Conservation (phyloP, 345 rosid genomes). For the Melastoma malabathricum region DNA sequence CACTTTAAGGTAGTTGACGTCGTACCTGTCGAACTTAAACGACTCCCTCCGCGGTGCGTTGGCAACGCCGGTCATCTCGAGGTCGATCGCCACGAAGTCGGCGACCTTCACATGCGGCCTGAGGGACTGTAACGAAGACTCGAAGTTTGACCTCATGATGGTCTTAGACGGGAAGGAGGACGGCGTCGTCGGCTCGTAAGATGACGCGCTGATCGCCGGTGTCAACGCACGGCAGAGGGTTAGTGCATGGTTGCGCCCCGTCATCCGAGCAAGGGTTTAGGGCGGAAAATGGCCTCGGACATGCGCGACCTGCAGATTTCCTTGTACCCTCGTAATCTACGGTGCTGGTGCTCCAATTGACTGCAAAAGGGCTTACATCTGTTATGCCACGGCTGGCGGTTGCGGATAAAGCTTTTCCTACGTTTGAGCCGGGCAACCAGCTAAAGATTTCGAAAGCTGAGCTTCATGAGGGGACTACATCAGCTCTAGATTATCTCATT, state of each 20-base stretch:
- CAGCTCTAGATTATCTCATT: too few species aligned
- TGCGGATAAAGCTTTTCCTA: too few species aligned
- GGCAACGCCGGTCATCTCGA: conserved; percentile 86
- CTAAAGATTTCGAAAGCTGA: too few species aligned
- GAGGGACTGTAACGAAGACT: conserved; percentile 40
- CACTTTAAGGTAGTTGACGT: conserved; percentile 67
- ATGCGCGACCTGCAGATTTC: too few species aligned
- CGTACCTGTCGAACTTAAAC: conserved; percentile 65
- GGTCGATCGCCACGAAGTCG: conserved; percentile 85
- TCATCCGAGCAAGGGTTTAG: too few species aligned
- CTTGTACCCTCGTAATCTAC: too few species aligned
- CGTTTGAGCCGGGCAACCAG: too few species aligned
- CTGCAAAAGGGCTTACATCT: too few species aligned
- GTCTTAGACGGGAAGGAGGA: conserved; percentile 62
- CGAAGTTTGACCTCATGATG: conserved; percentile 70
- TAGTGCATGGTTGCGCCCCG: not conserved
- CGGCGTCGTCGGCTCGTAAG: conserved; percentile 8
- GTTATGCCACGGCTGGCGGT: too few species aligned
- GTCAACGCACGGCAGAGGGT: conserved; percentile 7
- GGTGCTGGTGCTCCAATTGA: too few species aligned
- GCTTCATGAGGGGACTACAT: too few species aligned
- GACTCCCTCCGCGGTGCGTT: conserved; percentile 90
- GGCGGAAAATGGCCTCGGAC: too few species aligned
- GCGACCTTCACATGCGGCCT: conserved; percentile 49
- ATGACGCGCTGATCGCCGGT: conserved; percentile 5